Conservation (phyloP, 2,329 filamentous ascomycete genomes). For the Trichoderma simmonsii region DNA sequence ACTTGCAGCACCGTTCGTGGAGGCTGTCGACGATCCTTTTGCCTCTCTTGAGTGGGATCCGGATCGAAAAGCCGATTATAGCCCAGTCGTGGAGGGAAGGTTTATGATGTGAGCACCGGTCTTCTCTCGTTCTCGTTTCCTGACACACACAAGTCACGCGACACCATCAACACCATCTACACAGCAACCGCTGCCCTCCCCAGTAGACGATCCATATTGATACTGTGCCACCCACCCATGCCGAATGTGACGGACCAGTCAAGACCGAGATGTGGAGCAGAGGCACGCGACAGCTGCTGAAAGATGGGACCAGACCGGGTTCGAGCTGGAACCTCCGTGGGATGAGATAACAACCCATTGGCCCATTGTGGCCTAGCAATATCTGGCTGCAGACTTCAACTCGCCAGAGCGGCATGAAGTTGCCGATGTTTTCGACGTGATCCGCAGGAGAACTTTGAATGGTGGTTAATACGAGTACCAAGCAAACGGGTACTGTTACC, state of each 20-base stretch:
- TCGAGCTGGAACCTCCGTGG: background rate
- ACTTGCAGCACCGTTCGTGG: background rate
- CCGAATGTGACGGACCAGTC: background rate
- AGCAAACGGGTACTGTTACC: background rate
- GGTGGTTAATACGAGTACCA: background rate
- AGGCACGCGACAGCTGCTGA: slow-evolving; percentile 11
- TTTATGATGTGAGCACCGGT: slow-evolving; percentile 3
- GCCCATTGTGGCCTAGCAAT: background rate
- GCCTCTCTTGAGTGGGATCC: background rate
- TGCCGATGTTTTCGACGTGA: background rate
- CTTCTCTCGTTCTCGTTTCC: background rate
- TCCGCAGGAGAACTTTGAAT: background rate
- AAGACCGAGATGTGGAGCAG: slow-evolving; percentile 6
- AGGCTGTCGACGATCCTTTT: background rate
- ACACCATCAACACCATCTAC: background rate
- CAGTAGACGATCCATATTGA: background rate
- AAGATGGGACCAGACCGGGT: background rate
- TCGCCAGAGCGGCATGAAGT: background rate
- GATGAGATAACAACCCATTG: background rate
- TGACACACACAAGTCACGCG: background rate
- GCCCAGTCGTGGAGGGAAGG: background rate
- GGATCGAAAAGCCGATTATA: background rate
- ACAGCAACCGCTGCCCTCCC: background rate
- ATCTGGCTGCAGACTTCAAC: background rate
- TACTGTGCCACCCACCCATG: background rate